Evolutionary conservation across 108 stramenopile genomes (phyloP).

Genomic region (Nitzschia sp.): DNA sequence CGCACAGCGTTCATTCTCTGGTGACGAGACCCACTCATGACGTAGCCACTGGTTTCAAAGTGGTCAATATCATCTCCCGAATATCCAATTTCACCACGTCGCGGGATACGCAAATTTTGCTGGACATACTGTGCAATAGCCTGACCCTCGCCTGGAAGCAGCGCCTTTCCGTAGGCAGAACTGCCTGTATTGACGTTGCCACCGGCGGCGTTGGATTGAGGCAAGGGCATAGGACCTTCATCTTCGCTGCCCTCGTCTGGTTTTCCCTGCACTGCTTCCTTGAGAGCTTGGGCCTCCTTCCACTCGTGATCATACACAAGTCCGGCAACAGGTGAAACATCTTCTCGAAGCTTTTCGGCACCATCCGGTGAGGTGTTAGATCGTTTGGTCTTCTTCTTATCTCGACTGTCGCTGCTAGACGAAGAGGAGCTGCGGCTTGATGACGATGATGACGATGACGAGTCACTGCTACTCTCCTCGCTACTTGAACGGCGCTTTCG

Average conservation of each 20-base stretch:
- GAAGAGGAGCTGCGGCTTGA: not conserved
- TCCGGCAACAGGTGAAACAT: not conserved
- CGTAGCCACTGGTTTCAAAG: conserved; percentile 93
- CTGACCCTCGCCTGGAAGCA: conserved; percentile 93
- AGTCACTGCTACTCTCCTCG: not conserved
- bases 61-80: conserved; percentile 89
- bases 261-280: conserved; percentile 62
- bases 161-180: conserved; percentile 77
- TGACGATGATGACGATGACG: conserved; percentile 13
- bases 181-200: conserved; percentile 36
- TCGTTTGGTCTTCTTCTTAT: not conserved
- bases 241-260: conserved; percentile 55
- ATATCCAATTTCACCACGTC: conserved; percentile 98
- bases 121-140: conserved; percentile 96
- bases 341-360: not conserved
- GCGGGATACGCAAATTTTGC: conserved; percentile 96
- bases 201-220: conserved; percentile 49
- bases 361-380: not conserved
- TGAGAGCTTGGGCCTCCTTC: conserved; percentile 72
- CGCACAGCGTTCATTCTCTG: conserved; percentile 98
- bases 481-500: conserved; percentile 4
- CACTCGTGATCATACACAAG: conserved; percentile 53
- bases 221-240: conserved; percentile 62
- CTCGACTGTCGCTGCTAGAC: not conserved
- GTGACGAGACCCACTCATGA: conserved; percentile 97